Evolutionary conservation across 2,329 filamentous ascomycete species (phyloP).

Genomic region (Clonostachys sp.): DNA sequence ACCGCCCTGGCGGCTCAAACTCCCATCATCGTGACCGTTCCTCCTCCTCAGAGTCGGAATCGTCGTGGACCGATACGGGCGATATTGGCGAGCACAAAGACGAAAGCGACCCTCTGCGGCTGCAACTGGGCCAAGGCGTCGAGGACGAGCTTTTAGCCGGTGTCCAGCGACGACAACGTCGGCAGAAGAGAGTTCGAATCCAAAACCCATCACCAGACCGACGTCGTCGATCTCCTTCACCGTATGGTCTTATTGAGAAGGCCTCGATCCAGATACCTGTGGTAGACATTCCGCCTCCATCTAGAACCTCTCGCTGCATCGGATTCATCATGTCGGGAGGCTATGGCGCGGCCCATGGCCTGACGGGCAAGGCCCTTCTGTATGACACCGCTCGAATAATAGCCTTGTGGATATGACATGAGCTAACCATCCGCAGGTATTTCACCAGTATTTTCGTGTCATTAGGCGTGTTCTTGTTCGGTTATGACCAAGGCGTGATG

Average conservation of each 20-base stretch:
- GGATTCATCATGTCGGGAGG: constrained; percentile 84
- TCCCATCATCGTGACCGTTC: constrained; percentile 43
- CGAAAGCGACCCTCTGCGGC: constrained; percentile 72
- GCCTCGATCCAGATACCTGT: constrained; percentile 81
- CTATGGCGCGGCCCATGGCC: constrained; percentile 74
- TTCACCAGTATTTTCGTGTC: constrained; percentile 92
- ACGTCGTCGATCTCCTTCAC: constrained; percentile 24
- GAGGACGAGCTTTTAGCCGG: constrained; percentile 57
- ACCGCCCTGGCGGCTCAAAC: constrained; percentile 36
- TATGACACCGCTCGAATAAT: constrained; percentile 34
- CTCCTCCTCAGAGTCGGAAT: constrained; percentile 55
- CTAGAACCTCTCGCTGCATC: constrained; percentile 64
- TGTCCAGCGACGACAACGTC: constrained; percentile 37
- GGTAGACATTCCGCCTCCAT: constrained; percentile 58
- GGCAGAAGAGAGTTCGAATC: constrained; percentile 60
- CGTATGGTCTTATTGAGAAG: constrained; percentile 48
- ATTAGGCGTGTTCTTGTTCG: constrained; percentile 82
- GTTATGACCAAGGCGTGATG: constrained; percentile 89
- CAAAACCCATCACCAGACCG: constrained; percentile 39
- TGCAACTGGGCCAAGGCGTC: constrained; percentile 61
- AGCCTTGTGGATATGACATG: constrained; percentile 5
- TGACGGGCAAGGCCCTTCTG: constrained; percentile 94
- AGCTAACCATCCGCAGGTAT: constrained; percentile 52
- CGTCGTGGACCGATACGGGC: constrained; percentile 89
- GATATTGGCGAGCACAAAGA: constrained; percentile 90